Evolutionary conservation across 2,329 filamentous ascomycete species (phyloP), one percentile per base, ranked within the genome.

Genomic region (Cercospora zeina): DNA sequence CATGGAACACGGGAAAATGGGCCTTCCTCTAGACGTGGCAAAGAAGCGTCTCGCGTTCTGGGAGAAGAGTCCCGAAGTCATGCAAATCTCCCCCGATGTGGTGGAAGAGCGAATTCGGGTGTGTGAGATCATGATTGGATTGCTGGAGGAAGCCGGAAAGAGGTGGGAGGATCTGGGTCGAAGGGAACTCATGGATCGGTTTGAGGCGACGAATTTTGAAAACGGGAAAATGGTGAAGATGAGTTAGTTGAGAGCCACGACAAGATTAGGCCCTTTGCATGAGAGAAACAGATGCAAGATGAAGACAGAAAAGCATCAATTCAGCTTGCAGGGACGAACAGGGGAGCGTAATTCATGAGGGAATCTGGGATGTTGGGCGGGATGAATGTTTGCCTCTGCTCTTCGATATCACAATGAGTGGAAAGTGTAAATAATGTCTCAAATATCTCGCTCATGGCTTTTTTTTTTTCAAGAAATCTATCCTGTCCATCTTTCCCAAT

Each of bases 101-200:
- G 49, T 67, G 13, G 59, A 62, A 9, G 63, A 59, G 19, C 49
- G 62, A 3, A 58, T 69, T n/a, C 59, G 58, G 4, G 54, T 62
- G 8, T 69, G 68, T 45, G 63, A 67, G 27, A 55, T 62, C 31
- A 65, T 69, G 3, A 63, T 68, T 16, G 33, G 54, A 9, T 49
- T 63, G 9, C 45, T 70, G 53, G 58, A 65, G 24, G 51, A 58
- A 34, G 65, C 63, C 2, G 60, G 56, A n/a, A 62, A 60, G 24
- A 62, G 54, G 36, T 51, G 36, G 54, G 53, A 33, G 36, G 24
- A 21, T 2, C 39, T 24, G 45, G 42, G 42, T 19, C 49, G 59
- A 31, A n/a, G 21, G 10, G 54, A 62, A 13, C 47, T 53, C n/a
- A 21, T 50, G 31, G 34, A 31, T 31, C 55, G 54, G 54, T 62